Conservation (phyloP, 176 grass and related monocot genomes). For the Musa itinerans region DNA sequence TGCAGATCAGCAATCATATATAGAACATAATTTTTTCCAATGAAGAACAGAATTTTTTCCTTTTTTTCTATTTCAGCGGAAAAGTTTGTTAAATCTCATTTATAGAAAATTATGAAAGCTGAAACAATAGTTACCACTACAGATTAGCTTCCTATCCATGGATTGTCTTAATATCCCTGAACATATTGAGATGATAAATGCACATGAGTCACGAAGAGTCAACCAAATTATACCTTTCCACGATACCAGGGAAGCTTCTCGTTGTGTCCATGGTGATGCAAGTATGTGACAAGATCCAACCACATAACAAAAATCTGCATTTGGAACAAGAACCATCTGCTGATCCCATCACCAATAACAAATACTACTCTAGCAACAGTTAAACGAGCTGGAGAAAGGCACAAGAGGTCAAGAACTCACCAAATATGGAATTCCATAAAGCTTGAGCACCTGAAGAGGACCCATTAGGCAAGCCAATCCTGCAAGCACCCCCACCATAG, state of each 20-base stretch:
- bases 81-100: no score
- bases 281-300: constrained; percentile 82
- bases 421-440: constrained; percentile 62
- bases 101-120: no score
- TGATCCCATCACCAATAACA: neutral
- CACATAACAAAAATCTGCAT: constrained; percentile 81
- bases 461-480: constrained; percentile 37
- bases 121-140: no score
- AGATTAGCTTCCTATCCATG: no score
- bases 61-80: no score
- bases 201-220: neutral
- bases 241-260: constrained; percentile 82
- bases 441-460: constrained; percentile 29
- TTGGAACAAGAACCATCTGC: neutral
- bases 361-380: neutral
- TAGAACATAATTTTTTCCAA: no score
- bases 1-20: neutral
- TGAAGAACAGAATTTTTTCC: no score
- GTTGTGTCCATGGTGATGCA: constrained; percentile 75
- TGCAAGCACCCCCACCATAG: constrained; percentile 48
- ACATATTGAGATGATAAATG: neutral
- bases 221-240: constrained; percentile 39
- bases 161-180: no score
- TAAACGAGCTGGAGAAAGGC: neutral
- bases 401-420: constrained; percentile 28